Conservation (phyloP, 306 rosid species). For the Cucurbita pepo region DNA sequence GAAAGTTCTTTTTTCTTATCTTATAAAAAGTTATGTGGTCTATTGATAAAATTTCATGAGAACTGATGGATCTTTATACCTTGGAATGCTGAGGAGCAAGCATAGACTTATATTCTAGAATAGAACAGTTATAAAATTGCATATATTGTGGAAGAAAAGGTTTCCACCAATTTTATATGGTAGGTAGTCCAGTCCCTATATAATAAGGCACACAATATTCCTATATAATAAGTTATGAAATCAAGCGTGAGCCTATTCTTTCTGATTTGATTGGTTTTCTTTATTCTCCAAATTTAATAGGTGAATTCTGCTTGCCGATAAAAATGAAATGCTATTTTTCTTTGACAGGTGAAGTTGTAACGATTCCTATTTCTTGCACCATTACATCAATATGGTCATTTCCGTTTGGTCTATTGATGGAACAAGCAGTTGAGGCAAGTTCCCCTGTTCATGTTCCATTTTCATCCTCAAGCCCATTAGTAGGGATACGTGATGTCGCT, state of each 20-base stretch:
- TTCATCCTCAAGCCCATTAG: slow-evolving; percentile 54
- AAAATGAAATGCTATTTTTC: slow-evolving; percentile 7
- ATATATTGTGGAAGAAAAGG: background rate
- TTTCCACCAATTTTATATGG: background rate
- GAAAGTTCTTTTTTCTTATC: background rate
- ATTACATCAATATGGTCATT: slow-evolving; percentile 75
- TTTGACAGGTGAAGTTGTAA: slow-evolving; percentile 64
- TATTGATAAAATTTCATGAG: background rate
- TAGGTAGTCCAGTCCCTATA: background rate
- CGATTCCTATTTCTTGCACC: slow-evolving; percentile 45
- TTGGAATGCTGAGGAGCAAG: background rate
- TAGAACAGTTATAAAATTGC: background rate
- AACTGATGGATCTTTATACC: background rate
- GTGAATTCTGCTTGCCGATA: background rate
- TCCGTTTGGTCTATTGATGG: slow-evolving; percentile 82
- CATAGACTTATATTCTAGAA: background rate
- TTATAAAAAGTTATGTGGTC: background rate
- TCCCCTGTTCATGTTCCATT: slow-evolving; percentile 26
- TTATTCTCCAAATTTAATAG: background rate
- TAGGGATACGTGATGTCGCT: slow-evolving; percentile 28
- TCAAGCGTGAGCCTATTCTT: background rate
- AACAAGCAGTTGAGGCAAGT: slow-evolving; percentile 53
- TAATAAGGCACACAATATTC: background rate
- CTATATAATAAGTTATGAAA: background rate
- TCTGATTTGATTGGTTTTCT: background rate